Conservation (phyloP, 768 basidiomycete species). For the Kwoniella mangroviensis region DNA sequence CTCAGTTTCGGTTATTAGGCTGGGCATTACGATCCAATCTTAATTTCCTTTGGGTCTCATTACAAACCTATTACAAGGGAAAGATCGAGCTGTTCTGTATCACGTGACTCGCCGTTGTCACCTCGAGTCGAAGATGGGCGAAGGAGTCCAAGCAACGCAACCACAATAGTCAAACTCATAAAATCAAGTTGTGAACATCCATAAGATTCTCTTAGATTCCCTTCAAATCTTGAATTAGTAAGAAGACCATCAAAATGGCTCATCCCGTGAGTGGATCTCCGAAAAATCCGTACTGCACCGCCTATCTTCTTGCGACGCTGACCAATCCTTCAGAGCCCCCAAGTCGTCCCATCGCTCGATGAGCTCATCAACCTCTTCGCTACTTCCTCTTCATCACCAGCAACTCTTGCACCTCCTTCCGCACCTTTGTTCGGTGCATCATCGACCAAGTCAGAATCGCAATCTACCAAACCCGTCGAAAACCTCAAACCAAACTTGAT, state of each 20-base stretch:
- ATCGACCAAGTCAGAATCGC: neutral
- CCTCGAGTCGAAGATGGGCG: too few relatives aligned
- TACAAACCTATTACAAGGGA: too few relatives aligned
- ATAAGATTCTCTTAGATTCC: too few relatives aligned
- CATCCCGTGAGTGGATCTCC: neutral
- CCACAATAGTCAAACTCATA: too few relatives aligned
- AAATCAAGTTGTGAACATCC: too few relatives aligned
- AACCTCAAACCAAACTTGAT: constrained; percentile 69
- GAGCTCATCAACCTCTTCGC: constrained; percentile 41
- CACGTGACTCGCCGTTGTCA: too few relatives aligned
- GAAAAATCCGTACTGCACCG: neutral
- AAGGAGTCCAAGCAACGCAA: too few relatives aligned
- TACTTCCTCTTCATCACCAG: constrained; percentile 35
- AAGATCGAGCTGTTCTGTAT: too few relatives aligned
- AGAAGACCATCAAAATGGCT: neutral
- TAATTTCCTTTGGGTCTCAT: too few relatives aligned
- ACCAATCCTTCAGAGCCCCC: constrained; percentile 4
- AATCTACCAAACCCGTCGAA: neutral
- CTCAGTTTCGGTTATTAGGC: too few relatives aligned
- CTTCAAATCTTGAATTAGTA: too few relatives aligned
- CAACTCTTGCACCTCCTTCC: constrained; percentile 41
- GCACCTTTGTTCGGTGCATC: constrained; percentile 36
- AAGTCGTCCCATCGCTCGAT: constrained; percentile 32
- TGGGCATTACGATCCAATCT: too few relatives aligned
- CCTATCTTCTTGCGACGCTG: neutral